Evolutionary conservation across 192 early-diverging fungal species (phyloP).

Genomic region (Coemansia sp.): DNA sequence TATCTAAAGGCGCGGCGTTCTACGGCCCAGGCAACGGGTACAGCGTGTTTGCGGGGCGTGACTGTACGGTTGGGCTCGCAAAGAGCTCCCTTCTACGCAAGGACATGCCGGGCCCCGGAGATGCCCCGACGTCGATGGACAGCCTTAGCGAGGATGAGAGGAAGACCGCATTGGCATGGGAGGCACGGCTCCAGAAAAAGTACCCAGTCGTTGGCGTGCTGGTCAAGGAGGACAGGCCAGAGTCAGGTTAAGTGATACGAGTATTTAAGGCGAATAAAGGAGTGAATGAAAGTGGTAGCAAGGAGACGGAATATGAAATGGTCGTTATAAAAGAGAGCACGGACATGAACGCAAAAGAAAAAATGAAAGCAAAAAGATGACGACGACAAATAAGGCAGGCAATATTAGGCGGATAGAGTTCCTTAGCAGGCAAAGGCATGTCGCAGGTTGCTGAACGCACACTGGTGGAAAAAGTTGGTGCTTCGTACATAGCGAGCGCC

Average conservation of each 20-base stretch:
- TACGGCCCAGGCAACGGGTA: slow-evolving; percentile 87
- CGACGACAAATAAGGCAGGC: background rate
- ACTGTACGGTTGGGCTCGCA: slow-evolving; percentile 85
- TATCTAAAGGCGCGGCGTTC: slow-evolving; percentile 73
- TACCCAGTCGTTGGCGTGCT: slow-evolving; percentile 68
- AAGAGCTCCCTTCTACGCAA: slow-evolving; percentile 80
- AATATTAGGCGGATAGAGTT: background rate
- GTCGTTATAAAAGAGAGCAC: slow-evolving; percentile 2
- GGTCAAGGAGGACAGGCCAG: slow-evolving; percentile 32
- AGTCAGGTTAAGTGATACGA: background rate
- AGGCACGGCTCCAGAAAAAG: slow-evolving; percentile 70
- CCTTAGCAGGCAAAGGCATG: slow-evolving; percentile 39
- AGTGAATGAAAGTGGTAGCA: background rate
- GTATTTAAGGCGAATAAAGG: slow-evolving; percentile 3
- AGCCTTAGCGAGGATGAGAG: slow-evolving; percentile 68
- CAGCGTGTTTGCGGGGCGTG: slow-evolving; percentile 88
- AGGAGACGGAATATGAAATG: background rate
- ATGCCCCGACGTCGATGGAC: slow-evolving; percentile 71
- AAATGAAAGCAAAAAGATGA: slow-evolving; percentile 7
- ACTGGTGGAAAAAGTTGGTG: slow-evolving; percentile 58
- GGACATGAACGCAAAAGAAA: slow-evolving; percentile 7
- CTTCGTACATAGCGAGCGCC: slow-evolving; percentile 52
- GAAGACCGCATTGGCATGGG: slow-evolving; percentile 71
- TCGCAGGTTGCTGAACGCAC: slow-evolving; percentile 56
- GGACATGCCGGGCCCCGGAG: slow-evolving; percentile 59